These are phyloP conservation scores for Hymenoscyphus scutula DNA, from an alignment of 2,329 filamentous ascomycete genomes.

Conservation along the genomic window DNA sequence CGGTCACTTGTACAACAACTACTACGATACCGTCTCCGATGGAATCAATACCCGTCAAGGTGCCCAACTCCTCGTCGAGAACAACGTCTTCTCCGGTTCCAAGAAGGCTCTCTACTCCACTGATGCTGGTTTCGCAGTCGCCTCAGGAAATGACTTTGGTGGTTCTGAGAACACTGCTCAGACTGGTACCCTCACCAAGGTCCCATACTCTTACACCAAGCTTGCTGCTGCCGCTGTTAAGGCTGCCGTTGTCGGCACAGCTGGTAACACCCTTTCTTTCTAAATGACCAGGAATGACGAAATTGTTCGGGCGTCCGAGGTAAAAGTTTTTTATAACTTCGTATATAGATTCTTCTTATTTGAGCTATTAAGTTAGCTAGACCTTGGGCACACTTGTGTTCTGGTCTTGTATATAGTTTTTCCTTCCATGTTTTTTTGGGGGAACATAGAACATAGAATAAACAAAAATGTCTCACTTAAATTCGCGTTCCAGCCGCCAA, in stretches of 20 bases:
- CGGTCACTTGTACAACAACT: constrained; percentile 58
- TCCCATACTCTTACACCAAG: neutral
- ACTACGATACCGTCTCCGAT: constrained; percentile 44
- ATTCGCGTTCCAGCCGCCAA: too few species aligned
- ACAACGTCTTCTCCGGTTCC: constrained; percentile 49
- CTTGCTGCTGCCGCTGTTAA: constrained; percentile 30
- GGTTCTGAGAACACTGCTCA: neutral
- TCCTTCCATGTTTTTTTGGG: too few species aligned
- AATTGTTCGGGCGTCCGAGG: too few species aligned
- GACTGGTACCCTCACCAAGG: constrained; percentile 36
- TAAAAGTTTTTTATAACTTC: too few species aligned
- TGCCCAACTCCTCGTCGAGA: constrained; percentile 57
- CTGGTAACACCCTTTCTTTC: constrained; percentile 38
- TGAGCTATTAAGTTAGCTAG: too few species aligned
- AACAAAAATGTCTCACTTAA: too few species aligned
- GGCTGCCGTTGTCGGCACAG: constrained; percentile 36
- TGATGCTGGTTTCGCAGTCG: neutral
- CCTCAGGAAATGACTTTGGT: neutral
- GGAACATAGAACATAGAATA: too few species aligned
- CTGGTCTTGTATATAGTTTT: too few species aligned
- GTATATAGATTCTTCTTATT: too few species aligned
- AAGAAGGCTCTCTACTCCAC: constrained; percentile 38
- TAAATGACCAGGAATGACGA: constrained; percentile 17
- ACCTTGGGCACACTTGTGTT: too few species aligned
- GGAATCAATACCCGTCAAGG: constrained; percentile 57